These are phyloP conservation scores for Fusarium torreyae DNA, from an alignment of 2,329 filamentous ascomycete species.

Conservation along the genomic window DNA sequence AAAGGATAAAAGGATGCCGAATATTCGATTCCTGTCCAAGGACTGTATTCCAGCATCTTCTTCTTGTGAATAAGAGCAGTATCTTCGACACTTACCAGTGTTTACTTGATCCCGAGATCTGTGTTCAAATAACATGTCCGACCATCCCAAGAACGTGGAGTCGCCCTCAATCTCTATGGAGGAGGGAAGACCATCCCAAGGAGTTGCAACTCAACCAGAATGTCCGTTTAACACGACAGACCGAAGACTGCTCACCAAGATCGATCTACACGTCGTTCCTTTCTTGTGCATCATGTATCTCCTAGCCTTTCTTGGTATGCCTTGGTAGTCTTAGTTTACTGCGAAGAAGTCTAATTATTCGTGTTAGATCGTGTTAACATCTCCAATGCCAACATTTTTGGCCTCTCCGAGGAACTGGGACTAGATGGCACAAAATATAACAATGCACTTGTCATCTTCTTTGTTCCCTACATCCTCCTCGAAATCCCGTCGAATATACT, in stretches of 20 bases:
- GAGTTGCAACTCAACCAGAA: no score
- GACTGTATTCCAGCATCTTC: no score
- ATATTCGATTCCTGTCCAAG: no score
- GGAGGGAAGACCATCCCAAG: no score
- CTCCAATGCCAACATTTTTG: constrained; percentile 80
- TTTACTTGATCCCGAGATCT: no score
- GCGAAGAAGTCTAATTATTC: not conserved
- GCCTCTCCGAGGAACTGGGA: constrained; percentile 73
- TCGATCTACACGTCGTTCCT: constrained; percentile 80
- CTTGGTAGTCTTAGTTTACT: not conserved
- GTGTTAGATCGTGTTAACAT: constrained; percentile 78
- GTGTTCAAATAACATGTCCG: no score
- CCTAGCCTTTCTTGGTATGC: constrained; percentile 74
- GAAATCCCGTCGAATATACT: constrained; percentile 80
- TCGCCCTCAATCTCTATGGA: no score
- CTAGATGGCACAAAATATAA: constrained; percentile 77
- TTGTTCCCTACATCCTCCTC: constrained; percentile 81
- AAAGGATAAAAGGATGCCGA: no score
- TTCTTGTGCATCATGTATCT: constrained; percentile 81
- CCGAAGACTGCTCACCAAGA: constrained; percentile 75
- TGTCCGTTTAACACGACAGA: constrained; percentile 73
- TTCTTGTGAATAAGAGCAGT: no score
- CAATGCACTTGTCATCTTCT: constrained; percentile 84
- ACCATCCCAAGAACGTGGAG: no score
- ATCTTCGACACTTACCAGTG: no score